Conservation (phyloP, 495 filamentous ascomycete genomes). For the Neurospora sp. region DNA sequence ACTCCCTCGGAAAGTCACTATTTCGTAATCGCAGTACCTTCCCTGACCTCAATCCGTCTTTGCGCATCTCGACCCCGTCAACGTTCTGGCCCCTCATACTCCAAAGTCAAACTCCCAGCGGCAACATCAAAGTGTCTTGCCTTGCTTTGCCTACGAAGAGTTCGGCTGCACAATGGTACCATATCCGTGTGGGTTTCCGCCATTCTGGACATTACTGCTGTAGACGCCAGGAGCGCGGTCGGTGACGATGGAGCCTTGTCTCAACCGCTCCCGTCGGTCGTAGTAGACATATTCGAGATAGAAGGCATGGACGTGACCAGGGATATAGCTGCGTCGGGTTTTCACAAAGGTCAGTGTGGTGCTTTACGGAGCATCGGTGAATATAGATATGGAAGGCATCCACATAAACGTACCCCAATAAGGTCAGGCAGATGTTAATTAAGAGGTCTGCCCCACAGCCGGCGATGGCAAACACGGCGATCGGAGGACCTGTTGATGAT, state of each 20-base stretch:
- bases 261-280: conserved; percentile 50
- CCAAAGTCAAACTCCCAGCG: background rate
- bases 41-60: background rate
- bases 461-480: conserved; percentile 29
- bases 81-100: background rate
- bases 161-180: conserved; percentile 39
- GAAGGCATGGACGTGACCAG: conserved; percentile 82
- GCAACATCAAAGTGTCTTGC: background rate
- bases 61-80: background rate
- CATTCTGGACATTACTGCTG: conserved; percentile 65
- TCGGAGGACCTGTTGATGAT: conserved; percentile 28
- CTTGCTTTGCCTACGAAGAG: background rate
- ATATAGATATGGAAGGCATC: background rate
- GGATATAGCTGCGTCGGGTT: conserved; percentile 47
- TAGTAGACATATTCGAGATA: conserved; percentile 88
- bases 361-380: background rate
- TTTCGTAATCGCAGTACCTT: background rate
- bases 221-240: conserved; percentile 63
- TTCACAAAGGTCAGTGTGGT: background rate
- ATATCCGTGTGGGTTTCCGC: conserved; percentile 43
- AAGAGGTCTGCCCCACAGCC: conserved; percentile 66
- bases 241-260: conserved; percentile 36
- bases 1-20: background rate
- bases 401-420: conserved; percentile 31
- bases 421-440: conserved; percentile 82